phyloP scores from a whole-genome alignment of 495 filamentous ascomycete genomes.

The Cudoniella acicularis region DNA sequence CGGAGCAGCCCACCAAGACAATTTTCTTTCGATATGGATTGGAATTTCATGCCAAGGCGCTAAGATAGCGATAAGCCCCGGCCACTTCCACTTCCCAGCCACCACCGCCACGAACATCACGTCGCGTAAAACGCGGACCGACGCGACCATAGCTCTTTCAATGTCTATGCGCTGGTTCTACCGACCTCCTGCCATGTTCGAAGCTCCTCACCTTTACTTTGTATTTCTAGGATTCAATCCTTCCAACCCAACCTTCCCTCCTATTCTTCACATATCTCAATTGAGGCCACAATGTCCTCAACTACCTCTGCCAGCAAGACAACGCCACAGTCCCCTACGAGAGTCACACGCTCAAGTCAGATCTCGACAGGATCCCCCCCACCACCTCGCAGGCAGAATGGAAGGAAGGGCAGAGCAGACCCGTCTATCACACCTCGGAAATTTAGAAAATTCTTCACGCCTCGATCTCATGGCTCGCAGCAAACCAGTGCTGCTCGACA shows the following conservation, averaged over 20 bases:
- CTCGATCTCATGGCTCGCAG: conserved; percentile 31
- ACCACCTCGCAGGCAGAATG: not conserved
- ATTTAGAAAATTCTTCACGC: conserved; percentile 83
- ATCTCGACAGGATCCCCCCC: not conserved
- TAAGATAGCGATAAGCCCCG: conserved; percentile 3
- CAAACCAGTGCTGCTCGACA: conserved; percentile 47
- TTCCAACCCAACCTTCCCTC: not conserved
- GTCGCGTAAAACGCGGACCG: not conserved
- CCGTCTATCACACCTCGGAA: conserved; percentile 66
- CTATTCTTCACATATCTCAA: not conserved
- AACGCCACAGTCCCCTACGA: conserved; percentile 1
- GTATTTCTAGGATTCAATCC: not conserved
- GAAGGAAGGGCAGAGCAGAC: conserved; percentile 39
- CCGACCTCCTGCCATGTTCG: not conserved
- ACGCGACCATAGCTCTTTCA: too few species aligned
- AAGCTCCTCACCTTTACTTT: not conserved
- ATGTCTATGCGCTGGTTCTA: not conserved
- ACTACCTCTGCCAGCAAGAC: not conserved
- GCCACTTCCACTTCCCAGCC: not conserved
- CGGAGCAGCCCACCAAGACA: not conserved
- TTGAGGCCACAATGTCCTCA: not conserved
- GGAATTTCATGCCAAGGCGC: conserved; percentile 1
- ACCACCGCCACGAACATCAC: not conserved
- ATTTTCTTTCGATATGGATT: not conserved
- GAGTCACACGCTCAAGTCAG: not conserved